These are phyloP conservation scores for Astraeus odoratus DNA, from an alignment of 768 basidiomycete genomes.

Conservation along the genomic window DNA sequence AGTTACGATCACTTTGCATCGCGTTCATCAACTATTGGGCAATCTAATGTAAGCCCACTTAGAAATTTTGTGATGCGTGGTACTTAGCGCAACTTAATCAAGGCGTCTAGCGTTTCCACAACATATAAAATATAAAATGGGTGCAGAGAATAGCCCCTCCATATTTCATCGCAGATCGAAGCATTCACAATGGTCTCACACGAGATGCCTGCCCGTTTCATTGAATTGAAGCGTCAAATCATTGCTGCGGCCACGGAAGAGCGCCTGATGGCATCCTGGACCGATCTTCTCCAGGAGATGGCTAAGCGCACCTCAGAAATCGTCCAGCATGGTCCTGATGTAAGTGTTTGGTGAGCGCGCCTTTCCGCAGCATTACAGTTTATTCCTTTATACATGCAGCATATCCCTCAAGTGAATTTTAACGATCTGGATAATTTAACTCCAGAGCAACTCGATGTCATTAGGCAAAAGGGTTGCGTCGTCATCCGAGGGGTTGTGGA, in stretches of 20 bases:
- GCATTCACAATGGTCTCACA: constrained; percentile 8
- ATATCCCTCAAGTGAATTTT: constrained; percentile 58
- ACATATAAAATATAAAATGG: no score
- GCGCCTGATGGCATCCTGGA: constrained; percentile 49
- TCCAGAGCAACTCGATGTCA: constrained; percentile 37
- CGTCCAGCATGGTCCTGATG: constrained; percentile 41
- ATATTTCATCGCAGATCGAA: not conserved
- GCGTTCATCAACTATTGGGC: no score
- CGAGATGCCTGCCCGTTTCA: constrained; percentile 36
- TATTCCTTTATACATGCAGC: constrained; percentile 27
- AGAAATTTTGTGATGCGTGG: no score
- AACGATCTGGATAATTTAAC: constrained; percentile 42
- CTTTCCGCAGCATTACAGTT: not conserved
- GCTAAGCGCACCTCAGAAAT: constrained; percentile 39
- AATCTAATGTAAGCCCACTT: no score
- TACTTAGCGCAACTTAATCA: no score
- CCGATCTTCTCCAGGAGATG: constrained; percentile 48
- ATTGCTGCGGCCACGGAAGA: constrained; percentile 42
- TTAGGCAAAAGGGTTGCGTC: constrained; percentile 51
- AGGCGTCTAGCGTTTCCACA: no score
- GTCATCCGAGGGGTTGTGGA: constrained; percentile 58
- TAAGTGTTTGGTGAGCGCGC: constrained; percentile 21
- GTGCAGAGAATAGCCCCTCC: no score
- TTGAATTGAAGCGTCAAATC: constrained; percentile 52
- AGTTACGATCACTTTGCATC: no score